phyloP scores from a whole-genome alignment of 2,329 filamentous ascomycete genomes.

The Arthroderma sp. region DNA sequence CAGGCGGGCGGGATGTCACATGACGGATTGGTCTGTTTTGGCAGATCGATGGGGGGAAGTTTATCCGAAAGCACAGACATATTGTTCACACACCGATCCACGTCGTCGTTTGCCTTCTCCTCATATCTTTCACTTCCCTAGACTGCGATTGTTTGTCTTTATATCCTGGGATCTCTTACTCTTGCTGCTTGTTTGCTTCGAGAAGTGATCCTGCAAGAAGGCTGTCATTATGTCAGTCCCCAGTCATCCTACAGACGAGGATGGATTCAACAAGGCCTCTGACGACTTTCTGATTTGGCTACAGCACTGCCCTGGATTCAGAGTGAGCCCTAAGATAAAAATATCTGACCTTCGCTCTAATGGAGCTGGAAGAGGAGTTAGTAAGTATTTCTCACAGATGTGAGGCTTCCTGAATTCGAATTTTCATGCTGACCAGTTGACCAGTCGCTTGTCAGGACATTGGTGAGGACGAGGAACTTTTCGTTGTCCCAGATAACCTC shows the following conservation, averaged over 20 bases:
- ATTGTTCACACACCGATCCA: slow-evolving; percentile 10
- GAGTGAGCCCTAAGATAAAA: slow-evolving; percentile 44
- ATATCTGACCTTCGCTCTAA: slow-evolving; percentile 44
- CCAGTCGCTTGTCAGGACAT: slow-evolving; percentile 61
- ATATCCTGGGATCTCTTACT: no score
- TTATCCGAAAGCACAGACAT: slow-evolving; percentile 19
- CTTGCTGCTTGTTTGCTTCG: no score
- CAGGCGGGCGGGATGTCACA: not conserved
- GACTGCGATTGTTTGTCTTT: no score
- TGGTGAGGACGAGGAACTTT: slow-evolving; percentile 60
- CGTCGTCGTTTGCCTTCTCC: no score
- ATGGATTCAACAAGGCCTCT: slow-evolving; percentile 33
- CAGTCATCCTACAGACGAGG: not conserved
- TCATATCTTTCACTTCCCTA: no score
- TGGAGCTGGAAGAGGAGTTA: slow-evolving; percentile 48
- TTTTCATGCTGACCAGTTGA: slow-evolving; percentile 10
- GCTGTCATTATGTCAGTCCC: no score
- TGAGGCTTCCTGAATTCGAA: no score
- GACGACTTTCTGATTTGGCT: slow-evolving; percentile 47
- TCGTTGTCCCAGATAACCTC: slow-evolving; percentile 59
- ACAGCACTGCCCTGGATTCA: slow-evolving; percentile 34
- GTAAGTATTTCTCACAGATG: slow-evolving; percentile 32
- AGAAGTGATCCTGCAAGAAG: no score
- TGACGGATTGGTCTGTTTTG: not conserved
- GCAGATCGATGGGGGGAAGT: slow-evolving; percentile 7